Evolutionary conservation across 2,329 filamentous ascomycete genomes (phyloP).

Genomic region (Seiridium cupressi): DNA sequence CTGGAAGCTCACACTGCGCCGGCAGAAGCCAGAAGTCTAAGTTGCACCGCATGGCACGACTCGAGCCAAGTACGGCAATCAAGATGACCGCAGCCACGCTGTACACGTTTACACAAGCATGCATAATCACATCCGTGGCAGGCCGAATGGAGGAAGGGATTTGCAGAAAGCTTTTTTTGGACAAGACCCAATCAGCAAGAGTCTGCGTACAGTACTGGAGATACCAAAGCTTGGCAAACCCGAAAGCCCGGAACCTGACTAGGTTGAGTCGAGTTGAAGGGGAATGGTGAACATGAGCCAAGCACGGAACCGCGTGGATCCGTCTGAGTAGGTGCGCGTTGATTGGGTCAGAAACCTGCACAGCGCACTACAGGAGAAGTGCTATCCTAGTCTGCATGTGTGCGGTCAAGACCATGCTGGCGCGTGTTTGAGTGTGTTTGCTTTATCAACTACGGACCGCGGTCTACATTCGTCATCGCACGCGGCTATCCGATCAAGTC

Average conservation of each 20-base stretch:
- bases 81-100: neutral
- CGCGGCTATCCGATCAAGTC: slow-evolving; percentile 29
- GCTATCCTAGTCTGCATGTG: no score
- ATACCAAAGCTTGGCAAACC: neutral
- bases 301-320: no score
- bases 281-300: no score
- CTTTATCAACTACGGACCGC: neutral
- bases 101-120: neutral
- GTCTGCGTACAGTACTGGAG: neutral
- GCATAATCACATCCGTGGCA: neutral
- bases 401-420: neutral
- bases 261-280: no score
- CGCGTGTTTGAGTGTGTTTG: neutral
- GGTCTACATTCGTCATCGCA: neutral
- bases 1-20: no score
- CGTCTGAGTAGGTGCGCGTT: no score
- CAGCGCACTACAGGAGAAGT: no score
- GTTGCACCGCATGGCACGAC: neutral
- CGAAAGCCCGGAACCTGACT: no score
- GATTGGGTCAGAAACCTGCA: no score
- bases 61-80: neutral
- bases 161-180: neutral
- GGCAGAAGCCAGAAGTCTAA: no score
- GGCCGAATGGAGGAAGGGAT: neutral
- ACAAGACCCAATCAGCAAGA: neutral